Conservation (phyloP, 805 yeast genomes). For the Huiozyma sinensis region DNA sequence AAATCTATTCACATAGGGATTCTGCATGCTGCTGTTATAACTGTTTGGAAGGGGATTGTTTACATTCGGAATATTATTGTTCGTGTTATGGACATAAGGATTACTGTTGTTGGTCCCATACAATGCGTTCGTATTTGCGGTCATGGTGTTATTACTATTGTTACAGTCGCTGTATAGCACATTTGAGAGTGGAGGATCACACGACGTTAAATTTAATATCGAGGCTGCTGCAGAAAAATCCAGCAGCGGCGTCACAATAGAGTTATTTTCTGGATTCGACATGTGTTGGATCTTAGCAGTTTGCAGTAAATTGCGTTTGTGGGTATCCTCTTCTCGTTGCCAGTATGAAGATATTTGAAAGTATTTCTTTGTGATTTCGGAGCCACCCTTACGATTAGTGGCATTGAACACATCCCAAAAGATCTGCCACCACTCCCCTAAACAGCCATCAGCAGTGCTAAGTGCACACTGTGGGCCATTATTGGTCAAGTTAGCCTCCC, state of each 20-base stretch:
- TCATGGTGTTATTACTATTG: not conserved
- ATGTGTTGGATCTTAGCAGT: conserved; percentile 37
- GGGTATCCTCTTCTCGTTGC: conserved; percentile 48
- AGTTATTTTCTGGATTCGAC: conserved; percentile 30
- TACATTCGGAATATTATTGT: no score
- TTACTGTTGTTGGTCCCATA: no score
- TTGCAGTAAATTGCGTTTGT: conserved; percentile 33
- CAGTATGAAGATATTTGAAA: conserved; percentile 49
- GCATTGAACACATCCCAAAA: conserved; percentile 92
- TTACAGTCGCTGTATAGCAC: not conserved
- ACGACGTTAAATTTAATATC: no score
- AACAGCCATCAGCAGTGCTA: conserved; percentile 80
- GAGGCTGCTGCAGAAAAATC: no score
- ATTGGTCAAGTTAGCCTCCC: conserved; percentile 48
- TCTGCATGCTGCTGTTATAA: no score
- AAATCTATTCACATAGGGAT: no score
- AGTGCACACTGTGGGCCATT: conserved; percentile 5
- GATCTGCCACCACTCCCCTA: conserved; percentile 92
- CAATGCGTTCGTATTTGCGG: no score
- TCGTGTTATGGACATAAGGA: no score
- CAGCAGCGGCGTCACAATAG: not conserved
- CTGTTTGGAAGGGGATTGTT: no score
- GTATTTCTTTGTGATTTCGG: conserved; percentile 57
- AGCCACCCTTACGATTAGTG: conserved; percentile 52
- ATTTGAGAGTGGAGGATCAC: not conserved